These are phyloP conservation scores for Cenococcum geophilum DNA, from an alignment of 495 filamentous ascomycete species.

Conservation along the genomic window DNA sequence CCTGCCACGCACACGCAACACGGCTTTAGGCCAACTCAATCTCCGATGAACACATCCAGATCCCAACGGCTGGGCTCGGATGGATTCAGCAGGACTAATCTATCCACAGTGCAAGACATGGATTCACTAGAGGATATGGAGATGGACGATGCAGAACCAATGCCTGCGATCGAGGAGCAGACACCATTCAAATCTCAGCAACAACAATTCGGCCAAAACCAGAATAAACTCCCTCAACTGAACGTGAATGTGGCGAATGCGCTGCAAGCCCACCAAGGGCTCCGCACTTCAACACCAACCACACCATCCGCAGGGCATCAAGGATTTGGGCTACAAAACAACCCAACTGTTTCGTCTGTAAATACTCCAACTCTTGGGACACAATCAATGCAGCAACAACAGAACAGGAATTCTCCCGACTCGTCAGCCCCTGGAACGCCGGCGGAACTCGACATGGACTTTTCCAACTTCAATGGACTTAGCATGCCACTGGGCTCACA, in stretches of 20 bases:
- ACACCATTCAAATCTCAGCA: conserved; percentile 44
- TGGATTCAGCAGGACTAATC: conserved; percentile 32
- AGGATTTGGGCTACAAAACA: conserved; percentile 68
- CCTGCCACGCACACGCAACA: conserved; percentile 26
- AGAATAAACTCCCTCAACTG: conserved; percentile 54
- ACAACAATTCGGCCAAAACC: conserved; percentile 67
- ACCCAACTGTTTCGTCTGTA: conserved; percentile 95
- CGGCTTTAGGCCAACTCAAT: conserved; percentile 20
- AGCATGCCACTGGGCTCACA: conserved; percentile 20
- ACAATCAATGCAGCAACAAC: conserved; percentile 51
- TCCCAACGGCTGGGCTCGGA: conserved; percentile 33
- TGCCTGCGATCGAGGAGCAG: conserved; percentile 49
- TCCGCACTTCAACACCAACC: conserved; percentile 76
- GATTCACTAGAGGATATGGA: conserved; percentile 94
- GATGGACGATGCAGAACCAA: conserved; percentile 69
- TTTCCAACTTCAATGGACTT: conserved; percentile 16
- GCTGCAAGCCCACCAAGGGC: conserved; percentile 64
- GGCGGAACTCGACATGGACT: conserved; percentile 48
- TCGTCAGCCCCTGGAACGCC: conserved; percentile 71
- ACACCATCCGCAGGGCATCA: conserved; percentile 69
- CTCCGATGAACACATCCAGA: conserved; percentile 11
- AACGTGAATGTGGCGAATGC: conserved; percentile 62
- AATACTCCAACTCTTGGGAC: conserved; percentile 77
- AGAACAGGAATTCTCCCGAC: conserved; percentile 63
- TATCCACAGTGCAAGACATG: conserved; percentile 57